Percentiles rank a stretch among this genome's conserved stretches.
These are phyloP conservation scores for Venturia asperata DNA, from an alignment of 2,329 filamentous ascomycete species.

Conservation along the genomic window DNA sequence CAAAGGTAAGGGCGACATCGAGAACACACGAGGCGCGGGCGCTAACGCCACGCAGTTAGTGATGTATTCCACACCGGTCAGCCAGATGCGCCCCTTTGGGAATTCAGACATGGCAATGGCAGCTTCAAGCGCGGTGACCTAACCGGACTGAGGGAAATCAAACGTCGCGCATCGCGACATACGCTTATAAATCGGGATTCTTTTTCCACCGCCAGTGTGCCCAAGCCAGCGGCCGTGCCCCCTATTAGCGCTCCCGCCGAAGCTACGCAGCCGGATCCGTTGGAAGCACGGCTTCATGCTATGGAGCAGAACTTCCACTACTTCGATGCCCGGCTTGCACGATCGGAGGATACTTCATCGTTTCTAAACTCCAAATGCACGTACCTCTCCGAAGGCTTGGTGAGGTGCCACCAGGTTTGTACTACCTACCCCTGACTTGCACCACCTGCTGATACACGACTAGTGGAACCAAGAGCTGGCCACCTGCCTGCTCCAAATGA, in stretches of 20 bases:
- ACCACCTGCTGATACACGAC: slow-evolving; percentile 23
- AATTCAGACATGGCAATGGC: slow-evolving; percentile 96
- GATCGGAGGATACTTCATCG: slow-evolving; percentile 76
- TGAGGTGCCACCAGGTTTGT: slow-evolving; percentile 60
- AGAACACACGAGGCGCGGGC: neutral
- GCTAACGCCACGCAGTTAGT: slow-evolving; percentile 58
- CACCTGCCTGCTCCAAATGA: slow-evolving; percentile 63
- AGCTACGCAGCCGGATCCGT: slow-evolving; percentile 63
- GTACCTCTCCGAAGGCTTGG: slow-evolving; percentile 71
- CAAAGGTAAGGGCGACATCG: slow-evolving; percentile 60
- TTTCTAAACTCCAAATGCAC: slow-evolving; percentile 76
- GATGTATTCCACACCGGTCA: slow-evolving; percentile 96
- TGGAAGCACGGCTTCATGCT: slow-evolving; percentile 65
- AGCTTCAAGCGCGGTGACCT: slow-evolving; percentile 95
- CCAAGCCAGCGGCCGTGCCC: slow-evolving; percentile 48
- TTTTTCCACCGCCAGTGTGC: slow-evolving; percentile 54
- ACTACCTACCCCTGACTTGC: slow-evolving; percentile 5
- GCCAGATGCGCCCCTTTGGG: slow-evolving; percentile 90
- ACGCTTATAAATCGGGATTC: slow-evolving; percentile 87
- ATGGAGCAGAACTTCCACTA: slow-evolving; percentile 82
- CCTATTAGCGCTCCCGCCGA: slow-evolving; percentile 68
- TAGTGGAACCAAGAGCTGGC: slow-evolving; percentile 83
- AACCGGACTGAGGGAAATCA: slow-evolving; percentile 86
- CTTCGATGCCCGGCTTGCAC: slow-evolving; percentile 64
- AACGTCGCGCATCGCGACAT: slow-evolving; percentile 86